These are phyloP conservation scores for Adansonia digitata DNA, from an alignment of 345 rosid genomes.

Conservation along the genomic window DNA sequence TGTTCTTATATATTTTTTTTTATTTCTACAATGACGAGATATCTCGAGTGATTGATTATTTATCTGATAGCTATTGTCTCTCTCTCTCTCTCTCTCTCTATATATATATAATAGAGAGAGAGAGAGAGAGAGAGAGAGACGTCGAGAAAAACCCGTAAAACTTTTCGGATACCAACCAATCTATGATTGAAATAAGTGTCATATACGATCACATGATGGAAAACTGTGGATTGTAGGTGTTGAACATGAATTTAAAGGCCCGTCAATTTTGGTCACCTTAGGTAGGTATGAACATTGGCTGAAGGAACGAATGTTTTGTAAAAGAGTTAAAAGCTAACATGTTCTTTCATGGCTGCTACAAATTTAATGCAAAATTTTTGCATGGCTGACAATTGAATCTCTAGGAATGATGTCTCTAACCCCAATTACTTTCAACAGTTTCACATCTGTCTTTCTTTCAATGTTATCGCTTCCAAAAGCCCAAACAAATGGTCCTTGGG, in stretches of 20 bases:
- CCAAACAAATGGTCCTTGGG: background rate
- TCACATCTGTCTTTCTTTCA: background rate
- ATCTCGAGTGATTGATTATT: background rate
- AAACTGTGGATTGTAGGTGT: background rate
- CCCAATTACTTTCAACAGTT: background rate
- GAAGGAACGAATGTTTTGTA: no score
- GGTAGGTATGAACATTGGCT: conserved; percentile 4
- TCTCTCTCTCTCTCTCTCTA: no score
- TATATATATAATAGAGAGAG: no score
- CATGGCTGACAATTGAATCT: background rate
- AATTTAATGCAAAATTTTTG: background rate
- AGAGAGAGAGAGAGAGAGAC: no score
- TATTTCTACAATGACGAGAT: background rate
- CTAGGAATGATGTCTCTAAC: background rate
- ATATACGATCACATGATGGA: background rate
- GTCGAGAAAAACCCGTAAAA: no score
- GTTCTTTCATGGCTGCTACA: no score
- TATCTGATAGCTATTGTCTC: background rate
- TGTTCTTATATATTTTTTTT: background rate
- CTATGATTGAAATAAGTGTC: background rate
- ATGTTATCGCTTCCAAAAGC: background rate
- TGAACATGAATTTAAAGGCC: background rate
- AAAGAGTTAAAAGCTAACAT: no score
- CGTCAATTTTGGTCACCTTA: background rate
- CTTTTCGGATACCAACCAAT: no score